Evolutionary conservation across 2,329 filamentous ascomycete genomes (phyloP), one percentile per base, ranked within the genome.

Genomic region (Harringtonia aguacate): DNA sequence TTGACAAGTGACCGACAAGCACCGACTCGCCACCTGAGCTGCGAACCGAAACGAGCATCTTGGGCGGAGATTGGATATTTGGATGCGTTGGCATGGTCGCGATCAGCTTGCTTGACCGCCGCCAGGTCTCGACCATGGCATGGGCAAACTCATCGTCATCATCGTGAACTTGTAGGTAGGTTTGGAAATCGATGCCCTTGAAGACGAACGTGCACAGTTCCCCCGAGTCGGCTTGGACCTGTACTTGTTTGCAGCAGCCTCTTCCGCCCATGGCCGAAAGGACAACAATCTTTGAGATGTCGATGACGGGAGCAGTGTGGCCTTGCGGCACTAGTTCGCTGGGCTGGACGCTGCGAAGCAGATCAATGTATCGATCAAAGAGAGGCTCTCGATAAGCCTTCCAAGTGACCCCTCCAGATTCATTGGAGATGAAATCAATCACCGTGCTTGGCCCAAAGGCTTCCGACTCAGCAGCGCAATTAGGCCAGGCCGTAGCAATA

Each of bases 51-150:
- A 42, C 40, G 18, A 43, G 41, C 41, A 43, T 36, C 35, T 43
- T 36, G 34, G 51, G 49, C 5, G 45, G 46, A n/a, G 49, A 45
- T 38, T 52, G 48, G 35, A 55, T 52, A 43, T 55, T 49, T 0
- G 47, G 50, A 41, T 55, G 52, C 8, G 42, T 39, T 3, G 47
- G 45, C 27, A 54, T 31, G 18, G 22, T 27, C 15, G 41, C 41
- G n/a, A 38, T 38, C 18, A 43, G 15, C 7, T 22, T 31, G 35
- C 41, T 43, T 18, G 41, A 37, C 17, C 35, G 34, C 14, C 18
- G 13, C 41, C 41, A 43, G 6, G 35, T 27, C 12, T 37, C 34
- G 4, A 43, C 41, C 14, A 34, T 15, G 15, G 12, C 35, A 43
- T 24, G 41, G 27, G 27, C 27, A 20, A 30, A 29, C 15, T 39